phyloP scores from a whole-genome alignment of 2,329 filamentous ascomycete species.

The Ceratocystis cacaofunesta region DNA sequence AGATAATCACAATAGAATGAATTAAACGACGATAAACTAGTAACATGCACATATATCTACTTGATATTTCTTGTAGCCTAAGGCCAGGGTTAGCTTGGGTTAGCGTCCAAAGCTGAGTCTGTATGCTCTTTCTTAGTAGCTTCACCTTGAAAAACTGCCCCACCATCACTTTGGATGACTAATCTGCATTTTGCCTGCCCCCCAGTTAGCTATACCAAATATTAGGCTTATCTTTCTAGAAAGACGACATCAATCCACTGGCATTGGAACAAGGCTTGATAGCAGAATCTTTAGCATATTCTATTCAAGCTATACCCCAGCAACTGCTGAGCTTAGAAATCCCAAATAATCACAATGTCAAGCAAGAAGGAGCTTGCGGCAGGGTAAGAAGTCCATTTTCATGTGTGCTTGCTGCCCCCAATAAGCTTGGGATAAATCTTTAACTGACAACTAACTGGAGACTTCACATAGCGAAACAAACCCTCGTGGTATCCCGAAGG shows the following conservation, averaged over 20 bases:
- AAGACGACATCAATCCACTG: background rate
- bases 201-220: background rate
- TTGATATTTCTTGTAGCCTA: background rate
- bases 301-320: background rate
- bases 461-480: constrained; percentile 42
- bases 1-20: constrained; percentile 14
- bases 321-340: background rate
- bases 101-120: background rate
- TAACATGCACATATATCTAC: background rate
- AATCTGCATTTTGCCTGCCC: background rate
- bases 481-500: constrained; percentile 67
- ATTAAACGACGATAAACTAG: constrained; percentile 6
- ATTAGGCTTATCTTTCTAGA: background rate
- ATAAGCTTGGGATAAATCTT: background rate
- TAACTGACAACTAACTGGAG: too few species aligned
- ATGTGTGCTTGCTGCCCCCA: background rate
- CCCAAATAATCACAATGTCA: constrained; percentile 7
- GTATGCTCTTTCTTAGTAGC: background rate
- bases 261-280: background rate
- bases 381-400: constrained; percentile 11
- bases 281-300: background rate
- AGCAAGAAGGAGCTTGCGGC: constrained; percentile 12
- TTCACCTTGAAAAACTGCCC: constrained; percentile 8
- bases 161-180: constrained; percentile 8
- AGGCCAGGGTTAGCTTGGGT: background rate